Conservation (phyloP, 345 rosid genomes). For the Eucalyptus camaldulensis region DNA sequence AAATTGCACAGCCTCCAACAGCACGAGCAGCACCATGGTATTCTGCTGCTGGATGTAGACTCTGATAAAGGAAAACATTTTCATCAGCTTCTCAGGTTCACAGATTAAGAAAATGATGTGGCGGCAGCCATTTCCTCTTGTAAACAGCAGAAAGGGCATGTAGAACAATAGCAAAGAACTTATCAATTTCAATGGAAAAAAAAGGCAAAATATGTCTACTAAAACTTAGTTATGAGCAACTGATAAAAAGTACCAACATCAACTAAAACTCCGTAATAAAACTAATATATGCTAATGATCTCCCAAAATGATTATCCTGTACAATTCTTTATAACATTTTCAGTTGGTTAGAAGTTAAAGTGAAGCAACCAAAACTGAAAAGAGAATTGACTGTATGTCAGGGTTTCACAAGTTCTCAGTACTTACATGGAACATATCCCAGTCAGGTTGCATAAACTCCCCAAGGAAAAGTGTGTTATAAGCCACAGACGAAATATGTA, state of each 20-base stretch:
- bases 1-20: constrained; percentile 90
- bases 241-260: background rate
- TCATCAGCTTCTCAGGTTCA: background rate
- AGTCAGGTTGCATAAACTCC: constrained; percentile 97
- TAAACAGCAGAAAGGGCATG: background rate
- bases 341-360: background rate
- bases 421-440: constrained; percentile 99
- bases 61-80: constrained; percentile 29
- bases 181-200: background rate
- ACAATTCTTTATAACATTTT: background rate
- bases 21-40: constrained; percentile 98
- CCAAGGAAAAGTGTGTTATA: constrained; percentile 91
- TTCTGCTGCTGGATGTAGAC: constrained; percentile 90
- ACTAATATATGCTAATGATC: background rate
- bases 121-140: background rate
- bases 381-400: background rate
- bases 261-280: background rate
- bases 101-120: background rate
- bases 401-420: constrained; percentile 9
- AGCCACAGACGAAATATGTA: constrained; percentile 86
- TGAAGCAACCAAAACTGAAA: background rate
- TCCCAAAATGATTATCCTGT: background rate
- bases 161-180: background rate
- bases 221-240: background rate
- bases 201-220: background rate